These are phyloP conservation scores for Sporothrix sp. DNA, from an alignment of 2,329 filamentous ascomycete species.

Conservation along the genomic window DNA sequence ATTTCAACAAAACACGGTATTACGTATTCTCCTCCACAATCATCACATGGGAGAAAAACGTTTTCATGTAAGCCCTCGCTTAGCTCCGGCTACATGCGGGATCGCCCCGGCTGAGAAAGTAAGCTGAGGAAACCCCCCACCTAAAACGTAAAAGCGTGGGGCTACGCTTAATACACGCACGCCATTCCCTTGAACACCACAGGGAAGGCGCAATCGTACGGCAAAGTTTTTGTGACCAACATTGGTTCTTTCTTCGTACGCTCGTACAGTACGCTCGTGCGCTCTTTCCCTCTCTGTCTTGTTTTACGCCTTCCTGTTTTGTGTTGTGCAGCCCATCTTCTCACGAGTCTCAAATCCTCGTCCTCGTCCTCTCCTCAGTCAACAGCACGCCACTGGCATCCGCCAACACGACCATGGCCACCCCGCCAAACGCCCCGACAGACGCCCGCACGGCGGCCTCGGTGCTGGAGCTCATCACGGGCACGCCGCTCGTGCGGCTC, in stretches of 20 bases:
- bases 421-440: not conserved
- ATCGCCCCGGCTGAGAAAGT: slow-evolving; percentile 1
- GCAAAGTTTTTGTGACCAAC: not conserved
- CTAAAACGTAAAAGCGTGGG: slow-evolving; percentile 6
- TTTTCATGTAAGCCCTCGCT: slow-evolving; percentile 3
- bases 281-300: not conserved
- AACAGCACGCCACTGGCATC: too few relatives aligned
- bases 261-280: not conserved
- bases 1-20: too few relatives aligned
- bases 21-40: too few relatives aligned
- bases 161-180: not conserved
- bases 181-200: slow-evolving; percentile 1
- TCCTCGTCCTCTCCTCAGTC: not conserved
- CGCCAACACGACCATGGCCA: slow-evolving; percentile 8
- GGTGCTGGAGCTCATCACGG: slow-evolving; percentile 68
- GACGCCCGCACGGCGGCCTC: slow-evolving; percentile 9
- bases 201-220: slow-evolving; percentile 9
- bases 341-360: not conserved
- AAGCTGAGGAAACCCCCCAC: not conserved
- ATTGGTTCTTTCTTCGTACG: too few relatives aligned
- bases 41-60: too few relatives aligned
- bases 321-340: too few relatives aligned
- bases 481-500: slow-evolving; percentile 87
- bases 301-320: not conserved
- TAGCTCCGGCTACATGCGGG: slow-evolving; percentile 6